phyloP scores from a whole-genome alignment of 2,329 filamentous ascomycete species.

The Calonectria crousiana region DNA sequence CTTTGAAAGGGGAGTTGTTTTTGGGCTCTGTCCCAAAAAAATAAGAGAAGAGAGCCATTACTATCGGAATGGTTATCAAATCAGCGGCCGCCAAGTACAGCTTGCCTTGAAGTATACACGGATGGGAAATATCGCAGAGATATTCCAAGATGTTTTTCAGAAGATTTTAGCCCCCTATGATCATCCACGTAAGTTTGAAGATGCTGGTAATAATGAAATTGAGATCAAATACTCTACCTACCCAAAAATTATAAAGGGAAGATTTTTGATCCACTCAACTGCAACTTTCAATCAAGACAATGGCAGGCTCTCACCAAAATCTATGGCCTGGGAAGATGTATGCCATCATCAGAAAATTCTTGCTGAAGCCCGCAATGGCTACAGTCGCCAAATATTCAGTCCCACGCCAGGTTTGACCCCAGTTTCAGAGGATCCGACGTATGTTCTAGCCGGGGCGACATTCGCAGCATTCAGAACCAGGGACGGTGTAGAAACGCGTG shows the following conservation, averaged over 20 bases:
- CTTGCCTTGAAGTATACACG: background rate
- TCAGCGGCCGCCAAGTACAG: background rate
- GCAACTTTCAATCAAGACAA: background rate
- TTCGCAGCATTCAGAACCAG: background rate
- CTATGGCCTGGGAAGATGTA: background rate
- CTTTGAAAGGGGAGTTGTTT: background rate
- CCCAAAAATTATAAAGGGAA: background rate
- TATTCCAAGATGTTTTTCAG: background rate
- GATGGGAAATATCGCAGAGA: background rate
- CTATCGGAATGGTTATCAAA: background rate
- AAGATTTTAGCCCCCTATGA: background rate
- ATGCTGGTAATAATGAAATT: background rate
- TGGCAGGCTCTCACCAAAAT: background rate
- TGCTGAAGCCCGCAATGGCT: background rate
- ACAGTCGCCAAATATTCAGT: background rate
- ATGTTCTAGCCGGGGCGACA: background rate
- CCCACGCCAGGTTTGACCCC: background rate
- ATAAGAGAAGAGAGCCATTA: background rate
- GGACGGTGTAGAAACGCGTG: background rate
- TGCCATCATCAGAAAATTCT: background rate
- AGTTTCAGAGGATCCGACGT: background rate
- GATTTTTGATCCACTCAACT: background rate
- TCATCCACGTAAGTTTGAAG: background rate
- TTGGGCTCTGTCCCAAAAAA: background rate
- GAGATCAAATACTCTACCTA: background rate